These are phyloP conservation scores for Solanum clarkiae DNA, from an alignment of 257 asterid species.

Conservation along the genomic window DNA sequence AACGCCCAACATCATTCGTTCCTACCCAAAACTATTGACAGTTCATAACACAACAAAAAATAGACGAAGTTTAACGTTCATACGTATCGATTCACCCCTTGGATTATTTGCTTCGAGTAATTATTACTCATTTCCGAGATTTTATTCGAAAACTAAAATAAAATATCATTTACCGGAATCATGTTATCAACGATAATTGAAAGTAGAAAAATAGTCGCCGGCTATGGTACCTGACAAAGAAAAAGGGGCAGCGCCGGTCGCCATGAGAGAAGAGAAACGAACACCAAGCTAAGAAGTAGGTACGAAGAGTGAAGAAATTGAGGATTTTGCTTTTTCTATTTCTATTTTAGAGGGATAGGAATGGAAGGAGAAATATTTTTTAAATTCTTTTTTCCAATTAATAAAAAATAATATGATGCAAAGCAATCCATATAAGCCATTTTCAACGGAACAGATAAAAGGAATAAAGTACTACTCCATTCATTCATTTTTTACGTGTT, in stretches of 20 bases:
- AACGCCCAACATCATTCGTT: neutral
- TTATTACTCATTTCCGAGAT: neutral
- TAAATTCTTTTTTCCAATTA: fast-evolving
- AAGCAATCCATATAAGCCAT: neutral
- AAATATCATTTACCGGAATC: neutral
- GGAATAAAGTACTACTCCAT: too few species aligned
- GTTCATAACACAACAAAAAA: neutral
- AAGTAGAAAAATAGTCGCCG: neutral
- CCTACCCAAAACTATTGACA: neutral
- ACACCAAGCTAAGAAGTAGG: neutral
- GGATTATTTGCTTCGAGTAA: neutral
- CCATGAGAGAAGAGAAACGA: slow-evolving; percentile 27
- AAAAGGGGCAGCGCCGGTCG: slow-evolving; percentile 29
- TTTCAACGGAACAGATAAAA: too few species aligned
- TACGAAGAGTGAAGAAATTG: neutral
- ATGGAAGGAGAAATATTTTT: neutral
- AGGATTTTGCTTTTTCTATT: neutral
- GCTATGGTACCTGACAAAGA: slow-evolving; percentile 28
- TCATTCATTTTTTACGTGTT: too few species aligned
- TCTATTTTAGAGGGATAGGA: neutral
- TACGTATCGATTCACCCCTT: neutral
- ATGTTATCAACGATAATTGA: neutral
- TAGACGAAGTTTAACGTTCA: neutral
- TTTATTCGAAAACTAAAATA: neutral
- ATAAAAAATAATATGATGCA: neutral